Conservation (phyloP, 1,284 basidiomycete genomes). For the Cutaneotrichosporon cutaneum region DNA sequence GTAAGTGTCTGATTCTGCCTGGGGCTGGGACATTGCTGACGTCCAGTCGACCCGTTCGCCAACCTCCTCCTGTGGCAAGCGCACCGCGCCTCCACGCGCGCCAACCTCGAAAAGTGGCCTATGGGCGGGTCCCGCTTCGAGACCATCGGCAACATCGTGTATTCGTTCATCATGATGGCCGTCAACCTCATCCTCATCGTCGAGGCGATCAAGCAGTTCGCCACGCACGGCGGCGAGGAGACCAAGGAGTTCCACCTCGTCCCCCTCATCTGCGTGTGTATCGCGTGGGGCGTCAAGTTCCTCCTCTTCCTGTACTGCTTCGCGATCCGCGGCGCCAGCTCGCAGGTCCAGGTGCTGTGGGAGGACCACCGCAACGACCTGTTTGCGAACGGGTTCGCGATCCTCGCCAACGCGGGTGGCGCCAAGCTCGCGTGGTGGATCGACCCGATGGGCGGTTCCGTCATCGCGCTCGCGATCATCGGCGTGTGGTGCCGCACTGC, state of each 20-base stretch:
- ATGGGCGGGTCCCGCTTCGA: slow-evolving; percentile 86
- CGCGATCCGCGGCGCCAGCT: slow-evolving; percentile 72
- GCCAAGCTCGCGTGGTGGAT: slow-evolving; percentile 63
- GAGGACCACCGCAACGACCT: slow-evolving; percentile 92
- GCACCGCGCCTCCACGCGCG: slow-evolving; percentile 67
- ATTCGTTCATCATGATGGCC: slow-evolving; percentile 60
- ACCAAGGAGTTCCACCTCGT: slow-evolving; percentile 74
- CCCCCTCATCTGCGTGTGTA: slow-evolving; percentile 75
- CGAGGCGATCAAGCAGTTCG: slow-evolving; percentile 71
- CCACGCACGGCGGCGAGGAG: slow-evolving; percentile 60
- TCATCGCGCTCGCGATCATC: slow-evolving; percentile 73
- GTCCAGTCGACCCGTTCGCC: slow-evolving; percentile 75
- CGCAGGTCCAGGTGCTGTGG: slow-evolving; percentile 90
- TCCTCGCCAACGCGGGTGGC: slow-evolving; percentile 86
- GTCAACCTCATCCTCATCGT: slow-evolving; percentile 55
- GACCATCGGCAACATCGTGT: slow-evolving; percentile 83
- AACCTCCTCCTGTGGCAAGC: slow-evolving; percentile 82
- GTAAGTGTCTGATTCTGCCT: slow-evolving; percentile 37
- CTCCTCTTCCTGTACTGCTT: slow-evolving; percentile 83
- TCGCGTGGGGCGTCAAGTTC: slow-evolving; percentile 82
- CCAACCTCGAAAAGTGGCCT: slow-evolving; percentile 85
- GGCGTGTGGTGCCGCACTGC: slow-evolving; percentile 75
- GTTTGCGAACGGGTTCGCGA: slow-evolving; percentile 67
- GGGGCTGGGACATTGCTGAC: slow-evolving; percentile 2
- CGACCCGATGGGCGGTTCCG: slow-evolving; percentile 56